Evolutionary conservation across 1,284 basidiomycete species (phyloP), one percentile per base, ranked within the genome.

Genomic region (Cutaneotrichosporon sp.): DNA sequence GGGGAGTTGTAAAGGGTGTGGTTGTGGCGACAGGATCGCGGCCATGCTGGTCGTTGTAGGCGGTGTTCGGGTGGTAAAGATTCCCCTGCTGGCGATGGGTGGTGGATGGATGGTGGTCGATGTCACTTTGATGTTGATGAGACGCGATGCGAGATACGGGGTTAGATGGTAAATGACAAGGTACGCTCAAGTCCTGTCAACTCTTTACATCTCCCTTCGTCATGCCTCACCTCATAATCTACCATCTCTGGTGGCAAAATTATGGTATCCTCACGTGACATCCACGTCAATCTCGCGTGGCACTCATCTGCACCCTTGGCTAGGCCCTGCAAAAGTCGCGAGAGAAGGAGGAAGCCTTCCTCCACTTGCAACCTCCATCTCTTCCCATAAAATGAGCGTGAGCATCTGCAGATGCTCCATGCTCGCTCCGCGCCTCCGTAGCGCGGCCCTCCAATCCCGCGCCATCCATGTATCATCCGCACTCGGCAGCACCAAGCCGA

Each of bases 161-260:
- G 47, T 18, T 10, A 21, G 26, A n/a, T 21, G n/a, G 21, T 10
- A 8, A 47, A 21, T 26, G 8, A 11, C 22, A 13, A 51, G 42
- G 42, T 46, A 51, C 30, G 49, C 2, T 51, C 21, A 51, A 51
- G 51, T 52, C 51, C 51, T n/a, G 51, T 52, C 51, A 52, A 52
- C 51, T 46, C 42, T 18, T 46, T 30, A 52, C 32, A 31, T 46
- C 42, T 18, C n/a, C 51, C 1, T 18, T 6, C 51, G 51, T 52
- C 51, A 52, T 52, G 26, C 8, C 51, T 30, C 26, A 36, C 34
- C 34, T 36, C 34, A 36, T 36, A 8, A 8, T 36, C 26, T 26
- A 26, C 26, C 26, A 30, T 21, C 5, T 51, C 49, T 11, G 22
- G 51, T 52, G 51, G 51, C 16, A n/a, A 30, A 52, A 11, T 22